Conservation (phyloP, 768 basidiomycete genomes). For the Hygrophorus russula region DNA sequence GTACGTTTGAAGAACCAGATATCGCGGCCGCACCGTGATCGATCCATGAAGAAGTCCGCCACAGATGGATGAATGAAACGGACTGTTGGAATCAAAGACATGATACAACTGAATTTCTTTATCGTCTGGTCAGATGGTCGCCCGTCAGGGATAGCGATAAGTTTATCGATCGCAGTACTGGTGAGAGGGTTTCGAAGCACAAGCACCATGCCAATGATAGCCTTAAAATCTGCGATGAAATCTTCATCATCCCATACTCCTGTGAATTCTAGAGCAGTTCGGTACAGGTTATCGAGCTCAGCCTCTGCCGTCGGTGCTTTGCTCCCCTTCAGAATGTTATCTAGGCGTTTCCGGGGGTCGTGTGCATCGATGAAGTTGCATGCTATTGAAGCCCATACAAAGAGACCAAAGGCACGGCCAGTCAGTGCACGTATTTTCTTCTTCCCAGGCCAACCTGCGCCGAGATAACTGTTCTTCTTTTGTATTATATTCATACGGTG, state of each 20-base stretch:
- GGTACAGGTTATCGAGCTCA: constrained; percentile 3
- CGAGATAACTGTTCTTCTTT: background rate
- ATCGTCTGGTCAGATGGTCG: background rate
- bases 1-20: constrained; percentile 1
- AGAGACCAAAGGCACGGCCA: constrained; percentile 9
- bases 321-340: background rate
- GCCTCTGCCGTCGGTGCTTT: background rate
- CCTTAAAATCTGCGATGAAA: constrained; percentile 1
- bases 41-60: constrained; percentile 2
- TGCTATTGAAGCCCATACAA: constrained; percentile 14
- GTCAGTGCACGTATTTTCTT: constrained; percentile 4
- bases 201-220: constrained; percentile 3
- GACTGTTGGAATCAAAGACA: background rate
- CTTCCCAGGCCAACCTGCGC: constrained; percentile 9
- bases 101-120: background rate
- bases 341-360: constrained; percentile 4
- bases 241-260: constrained; percentile 1
- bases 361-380: constrained; percentile 10
- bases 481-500: background rate
- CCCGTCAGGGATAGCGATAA: background rate
- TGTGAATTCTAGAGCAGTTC: constrained; percentile 1
- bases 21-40: background rate
- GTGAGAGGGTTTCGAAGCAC: constrained; percentile 4
- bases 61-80: constrained; percentile 3
- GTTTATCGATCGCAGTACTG: background rate